These are phyloP conservation scores for Knufia fluminis DNA, from an alignment of 2,329 filamentous ascomycete genomes.

Conservation along the genomic window DNA sequence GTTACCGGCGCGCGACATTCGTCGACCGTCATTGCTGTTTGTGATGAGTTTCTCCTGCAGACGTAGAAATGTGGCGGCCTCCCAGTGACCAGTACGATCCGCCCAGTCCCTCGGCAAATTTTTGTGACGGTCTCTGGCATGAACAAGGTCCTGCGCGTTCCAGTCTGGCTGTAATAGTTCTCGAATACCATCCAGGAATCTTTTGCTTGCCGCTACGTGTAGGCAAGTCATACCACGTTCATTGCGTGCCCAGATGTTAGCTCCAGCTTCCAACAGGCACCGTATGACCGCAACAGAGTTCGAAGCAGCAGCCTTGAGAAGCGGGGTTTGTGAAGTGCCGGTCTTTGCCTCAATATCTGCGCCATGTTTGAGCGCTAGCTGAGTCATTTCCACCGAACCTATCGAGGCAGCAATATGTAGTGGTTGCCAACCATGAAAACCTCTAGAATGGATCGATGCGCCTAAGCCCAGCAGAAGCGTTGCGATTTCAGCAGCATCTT, in stretches of 20 bases:
- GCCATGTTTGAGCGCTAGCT: constrained; percentile 15
- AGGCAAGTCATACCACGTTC: constrained; percentile 31
- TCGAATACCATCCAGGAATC: constrained; percentile 30
- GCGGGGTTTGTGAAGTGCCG: constrained; percentile 16
- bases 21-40: not conserved
- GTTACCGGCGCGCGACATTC: not conserved
- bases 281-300: constrained; percentile 17
- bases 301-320: constrained; percentile 20
- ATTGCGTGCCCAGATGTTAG: constrained; percentile 27
- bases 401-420: constrained; percentile 22
- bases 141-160: constrained; percentile 25
- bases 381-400: constrained; percentile 16
- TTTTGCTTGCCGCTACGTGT: constrained; percentile 32
- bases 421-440: constrained; percentile 20
- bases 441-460: constrained; percentile 16
- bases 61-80: constrained; percentile 14
- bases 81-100: constrained; percentile 16
- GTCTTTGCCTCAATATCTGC: constrained; percentile 14
- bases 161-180: constrained; percentile 27
- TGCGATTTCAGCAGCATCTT: constrained; percentile 12
- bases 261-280: constrained; percentile 30
- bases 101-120: constrained; percentile 18
- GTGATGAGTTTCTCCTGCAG: constrained; percentile 10
- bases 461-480: constrained; percentile 18
- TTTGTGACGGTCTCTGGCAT: constrained; percentile 20